phyloP scores from a whole-genome alignment of 176 grass and related monocot genomes.

The Phoenix roebelenii region DNA sequence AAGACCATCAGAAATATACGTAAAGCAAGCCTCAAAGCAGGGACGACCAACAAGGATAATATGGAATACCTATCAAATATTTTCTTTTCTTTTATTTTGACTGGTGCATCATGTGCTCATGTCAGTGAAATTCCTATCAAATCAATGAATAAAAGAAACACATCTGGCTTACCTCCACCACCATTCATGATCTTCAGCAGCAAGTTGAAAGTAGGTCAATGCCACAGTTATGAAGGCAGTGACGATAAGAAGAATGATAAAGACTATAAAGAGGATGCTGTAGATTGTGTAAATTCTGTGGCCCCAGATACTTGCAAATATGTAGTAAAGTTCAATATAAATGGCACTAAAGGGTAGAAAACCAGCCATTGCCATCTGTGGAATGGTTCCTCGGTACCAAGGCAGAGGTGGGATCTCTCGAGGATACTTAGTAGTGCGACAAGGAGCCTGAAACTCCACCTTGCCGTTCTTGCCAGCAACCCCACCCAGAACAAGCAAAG shows the following conservation, averaged over 20 bases:
- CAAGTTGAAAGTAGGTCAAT: slow-evolving; percentile 14
- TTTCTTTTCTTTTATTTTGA: no score
- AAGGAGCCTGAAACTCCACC: slow-evolving; percentile 7
- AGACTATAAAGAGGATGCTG: slow-evolving; percentile 11
- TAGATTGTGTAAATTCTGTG: slow-evolving; percentile 14
- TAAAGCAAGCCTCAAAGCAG: no score
- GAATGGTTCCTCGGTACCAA: slow-evolving; percentile 8
- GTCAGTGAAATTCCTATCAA: no score
- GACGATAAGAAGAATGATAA: slow-evolving; percentile 13
- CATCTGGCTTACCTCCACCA: slow-evolving; percentile 10
- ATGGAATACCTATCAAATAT: no score
- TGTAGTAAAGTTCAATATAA: slow-evolving; percentile 16
- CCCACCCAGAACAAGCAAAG: slow-evolving; percentile 6
- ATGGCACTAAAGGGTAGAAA: slow-evolving; percentile 12
- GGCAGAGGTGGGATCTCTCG: slow-evolving; percentile 8
- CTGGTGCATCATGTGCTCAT: no score
- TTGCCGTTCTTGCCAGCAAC: slow-evolving; percentile 11
- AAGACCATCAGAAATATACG: no score
- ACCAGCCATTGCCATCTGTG: slow-evolving; percentile 15
- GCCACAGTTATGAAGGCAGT: slow-evolving; percentile 12
- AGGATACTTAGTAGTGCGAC: slow-evolving; percentile 10
- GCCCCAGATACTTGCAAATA: slow-evolving; percentile 11
- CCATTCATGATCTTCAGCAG: slow-evolving; percentile 12
- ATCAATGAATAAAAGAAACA: no score
- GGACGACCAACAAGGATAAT: no score